Base-by-base conservation (phyloP, 2,329 filamentous ascomycete species). In the Apiospora phragmitis region DNA sequence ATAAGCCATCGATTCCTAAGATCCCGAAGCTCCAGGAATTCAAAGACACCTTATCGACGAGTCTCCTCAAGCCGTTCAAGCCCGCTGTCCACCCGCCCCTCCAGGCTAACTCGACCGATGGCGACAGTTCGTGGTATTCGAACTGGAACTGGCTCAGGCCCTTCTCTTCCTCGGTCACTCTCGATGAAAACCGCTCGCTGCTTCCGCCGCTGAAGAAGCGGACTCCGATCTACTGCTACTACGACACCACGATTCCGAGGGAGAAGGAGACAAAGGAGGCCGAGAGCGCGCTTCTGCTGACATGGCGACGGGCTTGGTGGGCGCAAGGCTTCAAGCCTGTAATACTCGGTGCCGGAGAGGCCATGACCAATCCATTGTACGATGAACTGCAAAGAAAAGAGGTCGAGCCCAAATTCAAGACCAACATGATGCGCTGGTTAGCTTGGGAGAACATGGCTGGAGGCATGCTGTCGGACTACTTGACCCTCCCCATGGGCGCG, bases 291-390 rank as follows among this genome's bases (percentile, higher is more conserved):
- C 83, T 98, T 71, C 86, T 98, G 67, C 84, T 97, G 70, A 92
- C 93, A 69, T 98, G 96, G 96, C 89, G 95, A 72, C 89, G 94
- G 65, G 95, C 95, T 3, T 98, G 95, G 94, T 98, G 94, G 93
- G 94, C 95, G 0, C 91, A 97, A 77, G 96, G 95, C 14, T 98
- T 98, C 83, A 90, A 87, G 73, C 95, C 96, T 0, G 86, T 96
- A 9, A 92, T 98, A 51, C 82, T 98, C 70, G 91, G 93, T 68
- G 88, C 90, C 21, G 90, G 88, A 1, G 95, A 98, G 79, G 94
- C 95, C 24, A 92, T 91, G 85, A 91, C 90, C 77, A 96, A 97
- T 78, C 93, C 93, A 0, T 82, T 93, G 26, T 97, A 95, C 79
- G 86, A 90, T 74, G 85, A 91, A 69, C 83, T 97, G 69, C 91